Percentiles rank a stretch among this genome's conserved stretches.
Evolutionary conservation across 345 rosid genomes (phyloP).

Genomic region (Viola odorata): DNA sequence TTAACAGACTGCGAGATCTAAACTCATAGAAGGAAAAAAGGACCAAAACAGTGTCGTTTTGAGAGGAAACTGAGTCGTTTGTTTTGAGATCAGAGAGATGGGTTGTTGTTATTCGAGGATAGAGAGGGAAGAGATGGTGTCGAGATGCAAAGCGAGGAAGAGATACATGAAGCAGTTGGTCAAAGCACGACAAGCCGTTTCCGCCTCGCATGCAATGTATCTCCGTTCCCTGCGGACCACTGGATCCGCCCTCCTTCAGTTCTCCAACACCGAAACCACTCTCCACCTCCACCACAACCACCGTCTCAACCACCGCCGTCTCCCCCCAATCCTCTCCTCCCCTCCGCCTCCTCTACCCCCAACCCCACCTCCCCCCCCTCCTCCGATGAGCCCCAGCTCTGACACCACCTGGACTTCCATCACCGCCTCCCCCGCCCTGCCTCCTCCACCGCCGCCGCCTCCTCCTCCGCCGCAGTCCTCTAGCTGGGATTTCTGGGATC

Average conservation of each 20-base stretch:
- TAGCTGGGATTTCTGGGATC: constrained; percentile 96
- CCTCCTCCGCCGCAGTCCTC: constrained; percentile 78
- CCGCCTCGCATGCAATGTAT: constrained; percentile 85
- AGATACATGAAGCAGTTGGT: constrained; percentile 79
- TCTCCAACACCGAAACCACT: constrained; percentile 62
- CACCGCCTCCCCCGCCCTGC: constrained; percentile 9
- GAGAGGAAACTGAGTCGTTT: neutral
- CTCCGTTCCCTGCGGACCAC: constrained; percentile 78
- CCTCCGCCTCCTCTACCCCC: constrained; percentile 13
- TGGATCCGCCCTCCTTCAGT: constrained; percentile 73
- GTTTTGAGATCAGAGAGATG: constrained; percentile 32
- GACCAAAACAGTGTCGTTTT: neutral
- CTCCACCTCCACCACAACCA: constrained; percentile 50
- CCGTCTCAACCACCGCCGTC: constrained; percentile 15
- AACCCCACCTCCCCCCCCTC: constrained; percentile 39
- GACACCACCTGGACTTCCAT: constrained; percentile 63
- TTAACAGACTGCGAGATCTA: neutral
- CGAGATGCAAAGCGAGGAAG: constrained; percentile 87
- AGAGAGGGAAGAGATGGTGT: constrained; percentile 76
- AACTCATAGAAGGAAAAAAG: constrained; percentile 2
- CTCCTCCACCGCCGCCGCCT: constrained; percentile 44
- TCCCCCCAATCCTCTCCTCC: constrained; percentile 26
- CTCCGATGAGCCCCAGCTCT: constrained; percentile 70
- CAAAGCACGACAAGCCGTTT: constrained; percentile 67
- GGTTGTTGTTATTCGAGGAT: constrained; percentile 81